These are phyloP conservation scores for Larix kaempferi DNA, from an alignment of 75 land plant genomes.

Conservation along the genomic window DNA sequence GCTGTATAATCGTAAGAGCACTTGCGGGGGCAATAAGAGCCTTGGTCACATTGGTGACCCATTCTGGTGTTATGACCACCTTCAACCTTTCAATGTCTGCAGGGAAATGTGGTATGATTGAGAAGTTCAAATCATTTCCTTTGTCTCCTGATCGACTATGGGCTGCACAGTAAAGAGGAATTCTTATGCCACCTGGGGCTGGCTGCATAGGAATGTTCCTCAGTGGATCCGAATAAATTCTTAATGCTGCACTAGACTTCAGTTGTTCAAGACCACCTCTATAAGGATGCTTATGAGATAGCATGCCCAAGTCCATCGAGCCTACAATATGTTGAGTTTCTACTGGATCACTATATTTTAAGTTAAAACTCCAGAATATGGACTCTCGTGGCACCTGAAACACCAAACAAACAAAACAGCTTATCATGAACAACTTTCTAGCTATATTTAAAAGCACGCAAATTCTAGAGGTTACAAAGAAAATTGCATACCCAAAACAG, in stretches of 20 bases:
- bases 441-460: not conserved
- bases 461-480: not conserved
- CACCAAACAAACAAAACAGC: not conserved
- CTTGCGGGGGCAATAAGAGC: conserved; percentile 24
- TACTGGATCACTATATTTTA: not conserved
- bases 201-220: not conserved
- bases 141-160: conserved; percentile 95
- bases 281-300: not conserved
- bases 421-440: not conserved
- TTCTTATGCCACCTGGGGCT: conserved; percentile 53
- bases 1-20: conserved; percentile 6
- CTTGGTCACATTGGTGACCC: conserved; percentile 65
- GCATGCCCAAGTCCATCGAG: not conserved
- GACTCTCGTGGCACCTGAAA: conserved; percentile 22
- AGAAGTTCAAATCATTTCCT: conserved; percentile 89
- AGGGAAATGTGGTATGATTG: conserved; percentile 84
- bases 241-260: not conserved
- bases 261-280: not conserved
- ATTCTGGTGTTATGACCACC: conserved; percentile 63
- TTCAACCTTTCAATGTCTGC: conserved; percentile 66
- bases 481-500: too few species aligned
- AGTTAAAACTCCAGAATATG: conserved; percentile 11
- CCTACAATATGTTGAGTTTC: not conserved
- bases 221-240: not conserved
- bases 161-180: conserved; percentile 70